phyloP scores from a whole-genome alignment of 2,329 filamentous ascomycete genomes.

The Cercospora sojina region DNA sequence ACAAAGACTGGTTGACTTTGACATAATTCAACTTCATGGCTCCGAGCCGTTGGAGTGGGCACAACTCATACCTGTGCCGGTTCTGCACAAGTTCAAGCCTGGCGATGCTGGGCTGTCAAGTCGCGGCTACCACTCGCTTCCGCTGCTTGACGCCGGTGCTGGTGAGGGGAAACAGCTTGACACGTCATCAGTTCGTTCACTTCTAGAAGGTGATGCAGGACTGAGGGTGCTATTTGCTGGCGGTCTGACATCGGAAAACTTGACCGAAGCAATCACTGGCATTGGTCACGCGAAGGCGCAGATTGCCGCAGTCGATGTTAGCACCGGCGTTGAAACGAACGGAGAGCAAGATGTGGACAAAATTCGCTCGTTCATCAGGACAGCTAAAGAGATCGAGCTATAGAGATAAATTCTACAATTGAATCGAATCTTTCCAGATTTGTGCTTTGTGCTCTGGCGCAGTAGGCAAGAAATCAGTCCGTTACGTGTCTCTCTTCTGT shows the following conservation, averaged over 20 bases:
- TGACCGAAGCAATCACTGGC: slow-evolving; percentile 62
- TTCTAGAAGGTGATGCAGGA: slow-evolving; percentile 66
- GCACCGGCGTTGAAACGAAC: slow-evolving; percentile 80
- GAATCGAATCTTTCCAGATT: not conserved
- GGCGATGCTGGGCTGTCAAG: slow-evolving; percentile 68
- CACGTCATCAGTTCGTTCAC: slow-evolving; percentile 63
- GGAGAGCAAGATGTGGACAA: slow-evolving; percentile 78
- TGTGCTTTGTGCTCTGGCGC: not conserved
- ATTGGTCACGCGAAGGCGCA: slow-evolving; percentile 59
- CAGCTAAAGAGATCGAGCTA: slow-evolving; percentile 57
- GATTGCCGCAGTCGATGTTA: slow-evolving; percentile 85
- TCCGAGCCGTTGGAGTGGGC: slow-evolving; percentile 92
- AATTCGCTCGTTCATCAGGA: slow-evolving; percentile 76
- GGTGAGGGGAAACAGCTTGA: slow-evolving; percentile 80
- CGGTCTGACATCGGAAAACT: slow-evolving; percentile 77
- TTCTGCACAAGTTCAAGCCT: slow-evolving; percentile 82
- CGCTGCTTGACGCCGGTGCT: slow-evolving; percentile 81
- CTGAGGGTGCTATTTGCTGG: slow-evolving; percentile 80
- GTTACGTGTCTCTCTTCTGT: not conserved
- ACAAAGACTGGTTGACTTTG: slow-evolving; percentile 72
- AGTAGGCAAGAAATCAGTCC: not conserved
- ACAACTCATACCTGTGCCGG: slow-evolving; percentile 81
- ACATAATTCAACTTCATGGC: slow-evolving; percentile 91
- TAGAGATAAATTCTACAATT: slow-evolving; percentile 11
- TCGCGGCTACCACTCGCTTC: slow-evolving; percentile 78